phyloP scores from a whole-genome alignment of 331 rosid species.

The Erythrophleum ivorense region DNA sequence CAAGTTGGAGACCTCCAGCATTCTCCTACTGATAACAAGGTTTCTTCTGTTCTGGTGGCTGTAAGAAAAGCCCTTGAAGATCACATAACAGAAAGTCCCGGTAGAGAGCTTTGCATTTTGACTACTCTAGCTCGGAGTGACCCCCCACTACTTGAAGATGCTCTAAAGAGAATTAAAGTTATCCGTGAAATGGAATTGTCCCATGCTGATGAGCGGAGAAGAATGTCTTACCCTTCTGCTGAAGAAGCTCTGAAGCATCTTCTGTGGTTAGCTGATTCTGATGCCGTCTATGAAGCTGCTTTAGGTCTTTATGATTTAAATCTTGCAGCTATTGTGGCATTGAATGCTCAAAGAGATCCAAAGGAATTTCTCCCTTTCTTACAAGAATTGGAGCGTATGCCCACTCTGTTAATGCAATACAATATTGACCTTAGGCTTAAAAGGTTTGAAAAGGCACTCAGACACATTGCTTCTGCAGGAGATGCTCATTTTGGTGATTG shows the following conservation, averaged over 20 bases:
- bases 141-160: conserved; percentile 96
- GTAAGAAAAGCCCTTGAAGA: conserved; percentile 87
- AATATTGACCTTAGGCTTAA: conserved; percentile 86
- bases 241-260: conserved; percentile 98
- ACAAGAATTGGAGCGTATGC: conserved; percentile 83
- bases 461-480: conserved; percentile 89
- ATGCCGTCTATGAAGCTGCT: conserved; percentile 90
- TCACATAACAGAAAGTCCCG: conserved; percentile 73
- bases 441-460: conserved; percentile 90
- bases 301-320: conserved; percentile 96
- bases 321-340: conserved; percentile 95
- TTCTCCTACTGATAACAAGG: conserved; percentile 63
- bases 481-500: conserved; percentile 77
- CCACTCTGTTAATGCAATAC: conserved; percentile 75
- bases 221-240: conserved; percentile 73
- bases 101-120: conserved; percentile 92
- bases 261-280: conserved; percentile 89
- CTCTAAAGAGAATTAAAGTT: conserved; percentile 81
- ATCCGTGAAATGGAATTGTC: conserved; percentile 86
- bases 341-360: conserved; percentile 97
- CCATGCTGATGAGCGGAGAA: conserved; percentile 61
- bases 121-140: conserved; percentile 94
- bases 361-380: conserved; percentile 94
- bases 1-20: conserved; percentile 46
- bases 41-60: conserved; percentile 76